Evolutionary conservation across 2,329 filamentous ascomycete species (phyloP), one percentile per base, ranked within the genome.

Genomic region (Didymella glomerata): DNA sequence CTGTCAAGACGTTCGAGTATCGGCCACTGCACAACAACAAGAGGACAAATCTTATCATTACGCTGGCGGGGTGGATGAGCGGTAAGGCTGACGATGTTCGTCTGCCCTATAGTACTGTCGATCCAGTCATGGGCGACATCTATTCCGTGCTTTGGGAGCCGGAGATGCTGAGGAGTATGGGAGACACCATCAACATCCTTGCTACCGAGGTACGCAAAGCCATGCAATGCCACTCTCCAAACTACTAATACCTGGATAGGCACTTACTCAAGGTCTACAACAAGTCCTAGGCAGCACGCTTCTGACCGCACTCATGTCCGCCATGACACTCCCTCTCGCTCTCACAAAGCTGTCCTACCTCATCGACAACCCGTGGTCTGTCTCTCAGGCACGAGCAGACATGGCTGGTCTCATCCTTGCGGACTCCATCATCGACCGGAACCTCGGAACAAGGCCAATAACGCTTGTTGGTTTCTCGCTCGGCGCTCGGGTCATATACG

Each of bases 121-220:
- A 99, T 76, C 92, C 96, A 0, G 87, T 98, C 63, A 99, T 99
- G 95, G 95, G 95, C 13, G 95, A 99, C 74, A 88, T 99, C 16
- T 99, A 99, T 79, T 97, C 94, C 0, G 89, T 99, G 11, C 83
- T 96, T 58, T 99, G 95, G 93, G 95, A 99, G 77, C 96, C 95
- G 3, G 95, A 99, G 74, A 96, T 99, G 93, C 85, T 99, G 73
- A 90, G 88, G 68, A 97, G 92, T 78, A 99, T 97, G 89, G 95
- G 95, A 85, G 92, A 95, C 75, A 99, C 95, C 45, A 98, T 99
- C 71, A 97, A 97, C 71, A 98, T 99, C 78, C 82, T 99, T 64
- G 95, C 95, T 57, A 99, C 95, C 32, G 95, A 99, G 87, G 92
- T 94, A 79, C 79, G 85, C 62, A 13, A 40, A 18, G 24, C 28